Conservation (phyloP, 2,329 filamentous ascomycete genomes). For the Colletotrichum chrysophilum region DNA sequence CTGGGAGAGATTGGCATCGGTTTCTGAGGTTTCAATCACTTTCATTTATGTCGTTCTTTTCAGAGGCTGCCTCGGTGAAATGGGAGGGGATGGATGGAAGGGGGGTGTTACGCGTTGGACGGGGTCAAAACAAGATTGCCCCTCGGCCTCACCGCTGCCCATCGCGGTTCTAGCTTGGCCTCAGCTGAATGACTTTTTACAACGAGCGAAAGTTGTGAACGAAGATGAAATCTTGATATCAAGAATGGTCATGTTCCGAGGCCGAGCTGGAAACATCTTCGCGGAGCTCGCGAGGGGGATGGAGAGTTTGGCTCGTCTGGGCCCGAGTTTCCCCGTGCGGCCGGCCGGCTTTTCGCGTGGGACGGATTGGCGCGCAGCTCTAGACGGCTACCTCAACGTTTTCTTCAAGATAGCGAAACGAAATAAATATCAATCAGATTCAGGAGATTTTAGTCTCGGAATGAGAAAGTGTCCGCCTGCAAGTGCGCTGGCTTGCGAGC, state of each 20-base stretch:
- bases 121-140: neutral
- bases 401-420: neutral
- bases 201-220: neutral
- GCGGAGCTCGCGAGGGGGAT: neutral
- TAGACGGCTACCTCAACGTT: neutral
- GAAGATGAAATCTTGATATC: neutral
- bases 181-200: neutral
- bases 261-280: neutral
- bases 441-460: neutral
- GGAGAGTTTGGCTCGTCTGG: neutral
- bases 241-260: neutral
- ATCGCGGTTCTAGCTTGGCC: neutral
- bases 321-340: neutral
- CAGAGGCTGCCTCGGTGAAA: neutral
- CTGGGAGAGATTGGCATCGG: neutral
- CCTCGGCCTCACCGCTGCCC: neutral
- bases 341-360: neutral
- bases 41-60: neutral
- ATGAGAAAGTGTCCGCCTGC: no score
- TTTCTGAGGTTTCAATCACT: neutral
- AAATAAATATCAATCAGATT: fast-evolving
- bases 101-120: neutral
- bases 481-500: neutral
- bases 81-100: neutral
- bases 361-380: neutral